Conservation (phyloP, 1,284 basidiomycete species). For the Sphaerobolus stellatus region DNA sequence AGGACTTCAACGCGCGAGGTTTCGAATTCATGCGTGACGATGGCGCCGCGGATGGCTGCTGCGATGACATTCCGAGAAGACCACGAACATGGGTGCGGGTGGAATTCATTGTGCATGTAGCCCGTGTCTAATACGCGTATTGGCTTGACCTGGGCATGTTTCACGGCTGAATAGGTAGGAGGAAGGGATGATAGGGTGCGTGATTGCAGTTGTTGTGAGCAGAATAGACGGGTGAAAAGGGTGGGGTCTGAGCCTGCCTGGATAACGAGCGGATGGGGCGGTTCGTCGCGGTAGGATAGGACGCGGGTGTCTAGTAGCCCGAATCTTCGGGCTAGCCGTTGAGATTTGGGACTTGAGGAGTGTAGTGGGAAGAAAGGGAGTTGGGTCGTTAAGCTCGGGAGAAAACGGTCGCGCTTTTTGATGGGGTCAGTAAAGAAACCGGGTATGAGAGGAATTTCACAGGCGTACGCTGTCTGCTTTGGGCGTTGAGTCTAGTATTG, state of each 20-base stretch:
- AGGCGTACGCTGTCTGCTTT: neutral
- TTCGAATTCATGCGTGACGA: slow-evolving; percentile 5
- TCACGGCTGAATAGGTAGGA: neutral
- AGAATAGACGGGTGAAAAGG: neutral
- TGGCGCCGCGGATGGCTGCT: neutral
- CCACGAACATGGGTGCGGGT: slow-evolving; percentile 6
- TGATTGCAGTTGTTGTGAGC: neutral
- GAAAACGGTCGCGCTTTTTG: slow-evolving; percentile 7
- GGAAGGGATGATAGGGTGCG: neutral
- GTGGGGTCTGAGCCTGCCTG: neutral
- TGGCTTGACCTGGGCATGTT: neutral
- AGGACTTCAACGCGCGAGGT: neutral
- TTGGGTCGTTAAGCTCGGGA: neutral
- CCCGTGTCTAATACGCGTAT: slow-evolving; percentile 6
- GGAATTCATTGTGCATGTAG: neutral
- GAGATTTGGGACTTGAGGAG: neutral
- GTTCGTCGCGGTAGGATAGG: slow-evolving; percentile 2
- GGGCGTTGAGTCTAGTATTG: neutral
- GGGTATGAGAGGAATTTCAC: neutral
- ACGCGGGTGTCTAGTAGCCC: neutral
- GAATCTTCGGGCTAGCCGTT: neutral
- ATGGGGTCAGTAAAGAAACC: neutral
- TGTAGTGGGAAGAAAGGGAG: slow-evolving; percentile 3
- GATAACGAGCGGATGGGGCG: neutral
- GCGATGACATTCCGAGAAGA: slow-evolving; percentile 1